phyloP scores from a whole-genome alignment of 1,284 basidiomycete genomes.

The Cutaneotrichosporon sp. region DNA sequence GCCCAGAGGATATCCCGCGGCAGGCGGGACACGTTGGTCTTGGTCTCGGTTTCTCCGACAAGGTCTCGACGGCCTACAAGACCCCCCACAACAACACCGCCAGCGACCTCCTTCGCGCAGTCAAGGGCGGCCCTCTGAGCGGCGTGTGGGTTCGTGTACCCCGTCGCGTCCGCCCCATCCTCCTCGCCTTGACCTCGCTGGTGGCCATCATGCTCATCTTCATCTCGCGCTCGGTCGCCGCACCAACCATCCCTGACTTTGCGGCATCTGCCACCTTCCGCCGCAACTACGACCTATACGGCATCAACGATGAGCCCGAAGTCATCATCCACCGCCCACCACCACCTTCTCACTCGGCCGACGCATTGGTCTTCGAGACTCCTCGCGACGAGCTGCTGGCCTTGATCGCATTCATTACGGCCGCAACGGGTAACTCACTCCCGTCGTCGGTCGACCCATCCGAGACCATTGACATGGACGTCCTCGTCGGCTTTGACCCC shows the following conservation, averaged over 20 bases:
- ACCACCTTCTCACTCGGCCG: background rate
- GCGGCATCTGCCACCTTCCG: background rate
- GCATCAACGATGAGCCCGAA: slow-evolving; percentile 23
- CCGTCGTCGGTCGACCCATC: slow-evolving; percentile 65
- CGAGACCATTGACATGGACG: slow-evolving; percentile 68
- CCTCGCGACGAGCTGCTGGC: slow-evolving; percentile 70
- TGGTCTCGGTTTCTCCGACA: slow-evolving; percentile 15
- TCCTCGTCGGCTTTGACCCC: slow-evolving; percentile 80
- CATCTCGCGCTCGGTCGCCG: slow-evolving; percentile 27
- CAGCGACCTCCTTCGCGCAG: background rate
- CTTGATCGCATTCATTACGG: slow-evolving; percentile 69
- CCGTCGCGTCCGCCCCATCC: slow-evolving; percentile 35
- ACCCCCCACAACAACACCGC: background rate
- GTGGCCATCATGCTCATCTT: slow-evolving; percentile 31
- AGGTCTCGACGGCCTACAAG: slow-evolving; percentile 2
- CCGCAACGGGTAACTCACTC: slow-evolving; percentile 73
- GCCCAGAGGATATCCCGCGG: slow-evolving; percentile 21
- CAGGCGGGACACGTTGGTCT: slow-evolving; percentile 18
- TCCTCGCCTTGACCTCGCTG: slow-evolving; percentile 37
- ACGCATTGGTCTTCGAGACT: slow-evolving; percentile 15
- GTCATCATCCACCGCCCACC: slow-evolving; percentile 6
- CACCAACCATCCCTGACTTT: background rate
- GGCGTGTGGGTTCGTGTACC: slow-evolving; percentile 35
- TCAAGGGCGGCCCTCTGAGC: background rate
- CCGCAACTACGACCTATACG: slow-evolving; percentile 11